A percentile compares a stretch with the other conserved stretches of the same genome.
These are phyloP conservation scores for Acacia confusa DNA, from an alignment of 306 rosid species.

Conservation along the genomic window DNA sequence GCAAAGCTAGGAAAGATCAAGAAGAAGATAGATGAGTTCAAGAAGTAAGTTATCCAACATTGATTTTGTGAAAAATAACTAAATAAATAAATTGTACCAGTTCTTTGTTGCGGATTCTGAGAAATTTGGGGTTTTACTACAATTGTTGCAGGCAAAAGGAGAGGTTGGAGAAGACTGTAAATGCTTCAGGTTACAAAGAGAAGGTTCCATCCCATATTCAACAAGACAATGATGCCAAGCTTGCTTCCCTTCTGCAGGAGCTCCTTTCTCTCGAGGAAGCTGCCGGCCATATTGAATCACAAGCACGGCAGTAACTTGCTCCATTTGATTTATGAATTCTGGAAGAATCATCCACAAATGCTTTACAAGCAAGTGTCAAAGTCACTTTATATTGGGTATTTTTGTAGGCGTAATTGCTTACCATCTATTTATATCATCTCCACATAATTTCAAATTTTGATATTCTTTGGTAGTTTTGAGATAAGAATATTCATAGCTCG, in stretches of 20 bases:
- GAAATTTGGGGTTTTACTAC: not conserved
- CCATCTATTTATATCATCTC: not conserved
- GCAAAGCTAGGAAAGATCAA: constrained; percentile 41
- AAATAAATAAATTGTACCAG: not conserved
- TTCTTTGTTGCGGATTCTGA: not conserved
- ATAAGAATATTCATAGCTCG: not conserved
- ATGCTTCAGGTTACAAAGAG: constrained; percentile 71
- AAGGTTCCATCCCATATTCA: constrained; percentile 60
- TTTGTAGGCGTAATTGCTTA: not conserved
- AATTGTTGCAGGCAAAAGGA: constrained; percentile 53
- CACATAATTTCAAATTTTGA: constrained; percentile 33
- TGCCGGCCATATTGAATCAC: constrained; percentile 49
- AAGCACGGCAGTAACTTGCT: constrained; percentile 26
- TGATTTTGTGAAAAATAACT: constrained; percentile 11
- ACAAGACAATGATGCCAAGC: constrained; percentile 58
- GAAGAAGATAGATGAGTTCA: constrained; percentile 48
- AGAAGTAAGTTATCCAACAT: constrained; percentile 34
- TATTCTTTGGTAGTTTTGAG: not conserved
- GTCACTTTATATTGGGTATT: not conserved
- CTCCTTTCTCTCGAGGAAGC: constrained; percentile 65
- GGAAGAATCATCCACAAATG: not conserved
- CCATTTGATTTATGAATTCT: not conserved
- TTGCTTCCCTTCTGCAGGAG: constrained; percentile 65
- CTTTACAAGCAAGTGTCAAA: not conserved
- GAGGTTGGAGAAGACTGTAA: constrained; percentile 58